A percentile compares a stretch with the other conserved stretches of the same genome.
These are phyloP conservation scores for Piedraia hortae DNA, from an alignment of 2,329 filamentous ascomycete species.

Conservation along the genomic window DNA sequence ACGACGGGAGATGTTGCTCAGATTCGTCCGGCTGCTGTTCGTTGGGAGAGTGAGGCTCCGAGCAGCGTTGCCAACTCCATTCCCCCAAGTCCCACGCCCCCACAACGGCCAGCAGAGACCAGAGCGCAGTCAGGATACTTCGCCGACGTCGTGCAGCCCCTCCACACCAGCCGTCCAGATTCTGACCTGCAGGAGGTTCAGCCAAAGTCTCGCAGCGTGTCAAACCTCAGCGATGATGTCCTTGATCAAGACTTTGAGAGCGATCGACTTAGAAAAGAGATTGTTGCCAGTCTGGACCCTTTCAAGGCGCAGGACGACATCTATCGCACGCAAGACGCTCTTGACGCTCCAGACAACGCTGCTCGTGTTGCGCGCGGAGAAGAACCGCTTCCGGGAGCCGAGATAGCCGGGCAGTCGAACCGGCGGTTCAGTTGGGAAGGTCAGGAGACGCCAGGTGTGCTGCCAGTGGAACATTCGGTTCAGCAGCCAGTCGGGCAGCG, in stretches of 20 bases:
- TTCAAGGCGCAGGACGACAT: conserved; percentile 4
- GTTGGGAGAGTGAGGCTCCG: conserved; percentile 2
- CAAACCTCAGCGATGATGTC: conserved; percentile 4
- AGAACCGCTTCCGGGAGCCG: conserved; percentile 7
- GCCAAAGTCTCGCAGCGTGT: not conserved
- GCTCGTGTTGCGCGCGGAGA: conserved; percentile 5
- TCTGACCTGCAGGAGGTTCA: not conserved
- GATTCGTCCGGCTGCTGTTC: conserved; percentile 1
- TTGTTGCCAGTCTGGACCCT: conserved; percentile 39
- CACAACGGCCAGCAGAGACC: too few relatives aligned
- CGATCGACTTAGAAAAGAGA: conserved; percentile 45
- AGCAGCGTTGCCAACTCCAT: conserved; percentile 3
- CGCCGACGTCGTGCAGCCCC: conserved; percentile 3
- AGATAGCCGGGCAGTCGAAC: conserved; percentile 3
- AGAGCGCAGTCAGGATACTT: conserved; percentile 14
- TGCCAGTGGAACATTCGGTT: conserved; percentile 1
- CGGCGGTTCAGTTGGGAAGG: conserved; percentile 16
- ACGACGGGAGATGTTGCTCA: conserved; percentile 4
- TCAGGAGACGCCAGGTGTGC: conserved; percentile 2
- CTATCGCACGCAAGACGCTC: conserved; percentile 7
- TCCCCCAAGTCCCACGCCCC: conserved; percentile 21
- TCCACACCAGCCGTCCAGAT: conserved; percentile 8
- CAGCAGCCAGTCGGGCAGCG: conserved; percentile 1
- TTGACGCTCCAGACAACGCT: conserved; percentile 8
- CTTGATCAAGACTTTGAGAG: conserved; percentile 33